Conservation (phyloP, 345 rosid genomes). For the Mallotus nudiflorus region DNA sequence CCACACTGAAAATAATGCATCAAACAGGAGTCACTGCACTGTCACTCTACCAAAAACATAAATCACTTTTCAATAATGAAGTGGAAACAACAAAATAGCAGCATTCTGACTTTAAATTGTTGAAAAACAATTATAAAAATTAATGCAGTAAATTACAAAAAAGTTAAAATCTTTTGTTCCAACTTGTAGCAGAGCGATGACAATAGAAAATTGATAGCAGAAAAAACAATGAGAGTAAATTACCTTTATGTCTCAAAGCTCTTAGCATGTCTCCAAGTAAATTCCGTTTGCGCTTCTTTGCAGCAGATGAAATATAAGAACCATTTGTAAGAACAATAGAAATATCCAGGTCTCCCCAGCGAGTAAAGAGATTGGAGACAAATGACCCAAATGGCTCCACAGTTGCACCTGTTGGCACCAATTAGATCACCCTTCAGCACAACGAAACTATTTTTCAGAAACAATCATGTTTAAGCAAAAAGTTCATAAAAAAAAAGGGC, state of each 20-base stretch:
- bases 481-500: neutral
- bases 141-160: neutral
- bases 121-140: too few relatives aligned
- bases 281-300: constrained; percentile 62
- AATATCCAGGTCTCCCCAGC: constrained; percentile 83
- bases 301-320: constrained; percentile 57
- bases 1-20: neutral
- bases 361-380: constrained; percentile 76
- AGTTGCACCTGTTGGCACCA: constrained; percentile 65
- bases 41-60: neutral
- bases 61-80: neutral
- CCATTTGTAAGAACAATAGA: constrained; percentile 59
- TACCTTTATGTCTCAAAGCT: constrained; percentile 66
- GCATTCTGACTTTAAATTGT: neutral
- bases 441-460: neutral
- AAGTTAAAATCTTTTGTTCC: neutral
- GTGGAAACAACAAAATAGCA: neutral
- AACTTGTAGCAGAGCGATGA: neutral
- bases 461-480: neutral
- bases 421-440: constrained; percentile 1
- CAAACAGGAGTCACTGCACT: neutral
- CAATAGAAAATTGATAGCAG: neutral
- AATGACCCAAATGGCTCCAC: constrained; percentile 91
- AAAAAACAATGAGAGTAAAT: neutral
- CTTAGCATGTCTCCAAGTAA: constrained; percentile 53